Conservation (phyloP, 345 rosid genomes). For the Dipteronia dyeriana region DNA sequence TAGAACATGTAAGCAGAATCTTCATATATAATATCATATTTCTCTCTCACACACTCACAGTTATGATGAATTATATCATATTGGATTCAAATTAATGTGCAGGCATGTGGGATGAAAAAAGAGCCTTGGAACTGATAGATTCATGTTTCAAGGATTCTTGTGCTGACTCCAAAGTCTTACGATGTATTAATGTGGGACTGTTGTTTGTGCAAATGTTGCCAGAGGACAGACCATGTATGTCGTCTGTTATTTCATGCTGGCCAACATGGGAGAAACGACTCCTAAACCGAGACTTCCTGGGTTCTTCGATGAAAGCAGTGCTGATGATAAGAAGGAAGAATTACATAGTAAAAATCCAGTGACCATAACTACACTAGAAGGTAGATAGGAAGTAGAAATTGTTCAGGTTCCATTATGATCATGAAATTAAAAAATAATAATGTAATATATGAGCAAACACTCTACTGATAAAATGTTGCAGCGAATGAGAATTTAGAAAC, state of each 20-base stretch:
- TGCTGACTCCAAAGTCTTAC: not conserved
- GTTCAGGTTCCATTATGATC: not conserved
- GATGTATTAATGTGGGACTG: slow-evolving; percentile 15
- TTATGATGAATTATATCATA: not conserved
- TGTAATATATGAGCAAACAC: too few species aligned
- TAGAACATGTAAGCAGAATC: slow-evolving; percentile 17
- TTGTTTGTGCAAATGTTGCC: slow-evolving; percentile 9
- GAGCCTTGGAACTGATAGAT: slow-evolving; percentile 14
- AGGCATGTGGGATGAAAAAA: slow-evolving; percentile 25
- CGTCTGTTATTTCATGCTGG: slow-evolving; percentile 14
- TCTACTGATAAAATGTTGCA: not conserved
- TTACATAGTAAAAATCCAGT: not conserved
- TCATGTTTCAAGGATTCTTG: slow-evolving; percentile 7
- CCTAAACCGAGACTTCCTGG: slow-evolving; percentile 16
- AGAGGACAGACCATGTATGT: slow-evolving; percentile 19
- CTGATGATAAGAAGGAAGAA: not conserved
- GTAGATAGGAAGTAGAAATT: not conserved
- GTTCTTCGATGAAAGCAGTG: slow-evolving; percentile 1
- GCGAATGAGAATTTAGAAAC: too few species aligned
- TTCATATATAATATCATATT: not conserved
- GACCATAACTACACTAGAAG: slow-evolving; percentile 16
- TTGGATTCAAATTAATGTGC: not conserved
- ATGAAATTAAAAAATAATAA: too few species aligned
- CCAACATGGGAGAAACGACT: not conserved
- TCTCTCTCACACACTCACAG: not conserved